Base-by-base conservation (phyloP, 768 basidiomycete genomes). In the Daedalea quercina region DNA sequence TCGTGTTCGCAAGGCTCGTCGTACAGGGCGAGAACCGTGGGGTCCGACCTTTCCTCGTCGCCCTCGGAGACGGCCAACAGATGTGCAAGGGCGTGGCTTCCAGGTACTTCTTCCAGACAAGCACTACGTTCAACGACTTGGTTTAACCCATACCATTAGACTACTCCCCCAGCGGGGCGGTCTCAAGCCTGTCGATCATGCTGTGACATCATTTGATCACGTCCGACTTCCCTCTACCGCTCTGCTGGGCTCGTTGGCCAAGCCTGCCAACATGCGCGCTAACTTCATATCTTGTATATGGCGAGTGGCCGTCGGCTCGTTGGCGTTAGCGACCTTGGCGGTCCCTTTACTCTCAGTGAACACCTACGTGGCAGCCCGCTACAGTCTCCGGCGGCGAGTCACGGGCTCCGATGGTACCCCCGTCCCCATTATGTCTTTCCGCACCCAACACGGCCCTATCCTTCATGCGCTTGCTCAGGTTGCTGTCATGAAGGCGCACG, bases 401-500 rank as follows among this genome's bases (percentile, higher is more conserved):
- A 67, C 72, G n/a, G 79, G 78, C 6, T 75, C 75, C 55, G 64
- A 62, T 4, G 60, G 66, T 11, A 48, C 64, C 15, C 75, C 73
- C 15, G 65, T 75, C 2, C 80, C 80, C 0, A 82, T 85, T 59
- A 72, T 84, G 50, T 65, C 75, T 4, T 85, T 85, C 69, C 74
- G 81, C 24, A 85, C 84, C 0, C 84, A 85, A 55, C 80, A 85
- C 50, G 75, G 75, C 71, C 80, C 84, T 2, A 69, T 85, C 35
- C 61, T 77, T 37, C 73, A 78, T 33, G 77, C 79, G 3, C 70
- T 75, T 2, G 76, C 82, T 1, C 75, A 75, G 19, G 72, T 72
- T 7, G 70, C 76, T 62, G 79, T 84, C 25, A 66, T 82, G 65
- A 69, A 70, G n/a, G 64, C 63, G 1, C 61, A 60, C 43, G 73